Evolutionary conservation across 805 yeast genomes (phyloP).

Genomic region (Myxozyma neotropica): DNA sequence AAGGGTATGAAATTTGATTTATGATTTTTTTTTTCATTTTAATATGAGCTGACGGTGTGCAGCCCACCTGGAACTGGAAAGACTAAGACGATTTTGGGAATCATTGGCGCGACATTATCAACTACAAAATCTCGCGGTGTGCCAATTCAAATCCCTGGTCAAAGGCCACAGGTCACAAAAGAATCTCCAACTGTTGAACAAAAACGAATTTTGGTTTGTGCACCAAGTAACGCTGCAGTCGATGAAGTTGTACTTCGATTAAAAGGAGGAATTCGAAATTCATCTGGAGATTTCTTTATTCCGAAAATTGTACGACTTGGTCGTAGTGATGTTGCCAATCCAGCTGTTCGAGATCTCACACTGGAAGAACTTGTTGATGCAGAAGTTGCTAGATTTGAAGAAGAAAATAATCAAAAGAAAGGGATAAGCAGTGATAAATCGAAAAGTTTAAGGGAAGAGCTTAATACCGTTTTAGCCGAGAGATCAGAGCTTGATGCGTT

Average conservation of each 20-base stretch:
- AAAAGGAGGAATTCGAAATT: slow-evolving; percentile 61
- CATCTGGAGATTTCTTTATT: slow-evolving; percentile 49
- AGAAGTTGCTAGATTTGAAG: slow-evolving; percentile 44
- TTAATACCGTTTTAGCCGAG: slow-evolving; percentile 55
- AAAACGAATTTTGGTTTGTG: slow-evolving; percentile 81
- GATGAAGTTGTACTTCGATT: slow-evolving; percentile 89
- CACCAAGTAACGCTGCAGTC: slow-evolving; percentile 98
- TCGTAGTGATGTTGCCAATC: slow-evolving; percentile 81
- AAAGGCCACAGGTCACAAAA: slow-evolving; percentile 22
- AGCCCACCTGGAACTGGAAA: slow-evolving; percentile 97
- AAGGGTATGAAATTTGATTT: slow-evolving; percentile 71
- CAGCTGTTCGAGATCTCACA: slow-evolving; percentile 77
- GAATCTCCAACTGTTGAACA: slow-evolving; percentile 34
- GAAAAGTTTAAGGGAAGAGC: slow-evolving; percentile 53
- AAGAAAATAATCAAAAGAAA: slow-evolving; percentile 33
- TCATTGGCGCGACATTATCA: slow-evolving; percentile 68
- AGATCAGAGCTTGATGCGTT: slow-evolving; percentile 57
- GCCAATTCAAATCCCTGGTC: slow-evolving; percentile 38
- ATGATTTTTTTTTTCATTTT: neutral
- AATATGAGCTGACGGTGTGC: neutral
- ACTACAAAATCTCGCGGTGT: slow-evolving; percentile 36
- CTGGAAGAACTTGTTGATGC: slow-evolving; percentile 83
- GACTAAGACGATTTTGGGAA: slow-evolving; percentile 92
- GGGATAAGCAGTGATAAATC: slow-evolving; percentile 41
- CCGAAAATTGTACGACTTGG: slow-evolving; percentile 87